A percentile compares a stretch with the other conserved stretches of the same genome.
Conservation (phyloP, 805 yeast genomes). For the Candida taoyuanica region DNA sequence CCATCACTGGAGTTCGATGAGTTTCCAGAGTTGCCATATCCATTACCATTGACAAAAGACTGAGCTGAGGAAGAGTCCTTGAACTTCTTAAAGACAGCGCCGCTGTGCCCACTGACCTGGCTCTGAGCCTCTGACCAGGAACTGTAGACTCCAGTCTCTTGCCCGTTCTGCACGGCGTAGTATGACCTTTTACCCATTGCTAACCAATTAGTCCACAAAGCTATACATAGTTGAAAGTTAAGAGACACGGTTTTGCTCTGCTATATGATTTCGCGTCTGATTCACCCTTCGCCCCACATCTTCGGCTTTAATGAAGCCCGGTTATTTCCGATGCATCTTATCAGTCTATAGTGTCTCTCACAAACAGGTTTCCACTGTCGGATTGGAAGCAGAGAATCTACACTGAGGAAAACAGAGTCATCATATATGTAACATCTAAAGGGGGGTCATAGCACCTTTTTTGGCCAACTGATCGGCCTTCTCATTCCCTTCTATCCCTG, state of each 20-base stretch:
- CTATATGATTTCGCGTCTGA: too few species aligned
- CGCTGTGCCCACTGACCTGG: slow-evolving; percentile 43
- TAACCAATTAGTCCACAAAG: too few species aligned
- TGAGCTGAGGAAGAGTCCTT: slow-evolving; percentile 18
- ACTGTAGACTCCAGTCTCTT: slow-evolving; percentile 37
- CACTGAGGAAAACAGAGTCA: not conserved
- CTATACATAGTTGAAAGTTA: too few species aligned
- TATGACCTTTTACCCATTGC: slow-evolving; percentile 22
- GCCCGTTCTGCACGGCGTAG: slow-evolving; percentile 56
- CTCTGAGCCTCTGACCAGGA: slow-evolving; percentile 55
- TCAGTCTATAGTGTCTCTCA: too few species aligned
- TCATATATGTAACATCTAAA: not conserved
- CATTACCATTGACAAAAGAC: not conserved
- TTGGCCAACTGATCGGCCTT: slow-evolving; percentile 73
- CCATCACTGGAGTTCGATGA: not conserved
- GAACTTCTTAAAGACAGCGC: slow-evolving; percentile 38
- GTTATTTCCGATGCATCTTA: too few species aligned
- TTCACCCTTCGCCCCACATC: too few species aligned
- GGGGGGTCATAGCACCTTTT: slow-evolving; percentile 45
- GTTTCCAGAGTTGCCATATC: not conserved
- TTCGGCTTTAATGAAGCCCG: too few species aligned
- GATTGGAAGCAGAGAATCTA: not conserved
- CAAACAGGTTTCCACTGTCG: too few species aligned
- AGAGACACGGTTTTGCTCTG: too few species aligned
- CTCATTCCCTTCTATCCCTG: slow-evolving; percentile 66